Conservation (phyloP, 139 green algal species). For the Micromonas commoda region DNA sequence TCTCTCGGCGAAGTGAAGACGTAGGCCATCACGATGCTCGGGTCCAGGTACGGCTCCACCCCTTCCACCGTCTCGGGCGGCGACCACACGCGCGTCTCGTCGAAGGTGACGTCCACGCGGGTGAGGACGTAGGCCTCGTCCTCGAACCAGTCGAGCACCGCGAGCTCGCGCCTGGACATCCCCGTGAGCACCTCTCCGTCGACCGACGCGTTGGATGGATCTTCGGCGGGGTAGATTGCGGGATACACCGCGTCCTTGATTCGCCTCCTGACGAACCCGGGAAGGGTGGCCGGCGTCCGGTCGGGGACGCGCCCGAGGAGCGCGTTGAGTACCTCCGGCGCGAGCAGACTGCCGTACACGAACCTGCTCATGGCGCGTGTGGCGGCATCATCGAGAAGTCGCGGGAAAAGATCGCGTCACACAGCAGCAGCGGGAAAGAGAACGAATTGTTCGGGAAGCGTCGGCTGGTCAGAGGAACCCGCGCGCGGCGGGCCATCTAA, state of each 20-base stretch:
- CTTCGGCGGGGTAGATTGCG: background rate
- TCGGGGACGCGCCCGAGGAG: conserved; percentile 2
- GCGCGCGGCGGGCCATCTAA: no score
- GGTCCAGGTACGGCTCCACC: background rate
- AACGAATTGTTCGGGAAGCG: background rate
- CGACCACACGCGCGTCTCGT: background rate
- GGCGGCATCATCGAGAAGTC: background rate
- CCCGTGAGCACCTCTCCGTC: background rate
- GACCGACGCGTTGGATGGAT: background rate
- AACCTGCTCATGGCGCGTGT: background rate
- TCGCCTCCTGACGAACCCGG: background rate
- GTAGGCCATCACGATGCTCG: background rate
- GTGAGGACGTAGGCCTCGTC: background rate
- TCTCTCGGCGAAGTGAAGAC: background rate
- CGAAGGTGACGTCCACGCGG: background rate
- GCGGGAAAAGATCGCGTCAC: no score
- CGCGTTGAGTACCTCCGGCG: background rate
- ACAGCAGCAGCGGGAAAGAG: background rate
- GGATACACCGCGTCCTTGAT: background rate
- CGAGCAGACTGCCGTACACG: conserved; percentile 1
- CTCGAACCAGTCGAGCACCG: background rate
- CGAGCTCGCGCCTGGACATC: background rate
- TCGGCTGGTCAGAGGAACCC: no score
- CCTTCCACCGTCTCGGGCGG: no score
- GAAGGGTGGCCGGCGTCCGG: background rate